phyloP scores from a whole-genome alignment of 2,329 filamentous ascomycete genomes.

The Escovopsis sp. region DNA sequence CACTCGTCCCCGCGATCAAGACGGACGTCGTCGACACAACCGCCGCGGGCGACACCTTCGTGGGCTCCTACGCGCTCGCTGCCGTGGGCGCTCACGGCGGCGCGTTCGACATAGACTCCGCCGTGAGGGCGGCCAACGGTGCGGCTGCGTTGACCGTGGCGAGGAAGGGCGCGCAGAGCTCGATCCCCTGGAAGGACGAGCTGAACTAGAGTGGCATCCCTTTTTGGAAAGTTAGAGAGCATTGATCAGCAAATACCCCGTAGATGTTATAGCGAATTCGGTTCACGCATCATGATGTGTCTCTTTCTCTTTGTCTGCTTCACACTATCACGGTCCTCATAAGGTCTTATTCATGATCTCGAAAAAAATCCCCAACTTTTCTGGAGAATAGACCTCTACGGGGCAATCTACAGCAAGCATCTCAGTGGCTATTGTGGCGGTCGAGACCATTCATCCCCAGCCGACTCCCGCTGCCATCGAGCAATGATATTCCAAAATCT shows the following conservation, averaged over 20 bases:
- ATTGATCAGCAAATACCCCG: conserved; percentile 7
- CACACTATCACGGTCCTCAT: too few species aligned
- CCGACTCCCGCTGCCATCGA: too few species aligned
- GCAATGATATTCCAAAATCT: too few species aligned
- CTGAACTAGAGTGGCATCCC: conserved; percentile 15
- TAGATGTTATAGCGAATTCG: conserved; percentile 4
- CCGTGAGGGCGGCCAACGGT: conserved; percentile 38
- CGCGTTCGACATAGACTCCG: conserved; percentile 39
- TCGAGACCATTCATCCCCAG: too few species aligned
- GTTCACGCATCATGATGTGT: too few species aligned
- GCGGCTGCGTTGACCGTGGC: conserved; percentile 28
- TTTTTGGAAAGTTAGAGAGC: conserved; percentile 1
- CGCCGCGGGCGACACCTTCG: conserved; percentile 87
- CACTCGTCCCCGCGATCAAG: conserved; percentile 48
- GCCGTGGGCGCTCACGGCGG: conserved; percentile 35
- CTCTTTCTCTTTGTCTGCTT: too few species aligned
- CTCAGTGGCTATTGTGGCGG: too few species aligned
- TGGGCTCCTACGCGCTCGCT: conserved; percentile 70
- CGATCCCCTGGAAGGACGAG: conserved; percentile 31
- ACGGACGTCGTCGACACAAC: conserved; percentile 81
- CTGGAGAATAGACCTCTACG: too few species aligned
- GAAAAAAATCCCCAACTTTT: too few species aligned
- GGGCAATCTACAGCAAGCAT: too few species aligned
- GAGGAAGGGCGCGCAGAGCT: conserved; percentile 27
- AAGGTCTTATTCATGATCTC: too few species aligned